A percentile compares a stretch with the other conserved stretches of the same genome.
Conservation (phyloP, 495 filamentous ascomycete species). For the Xylaria sp. region DNA sequence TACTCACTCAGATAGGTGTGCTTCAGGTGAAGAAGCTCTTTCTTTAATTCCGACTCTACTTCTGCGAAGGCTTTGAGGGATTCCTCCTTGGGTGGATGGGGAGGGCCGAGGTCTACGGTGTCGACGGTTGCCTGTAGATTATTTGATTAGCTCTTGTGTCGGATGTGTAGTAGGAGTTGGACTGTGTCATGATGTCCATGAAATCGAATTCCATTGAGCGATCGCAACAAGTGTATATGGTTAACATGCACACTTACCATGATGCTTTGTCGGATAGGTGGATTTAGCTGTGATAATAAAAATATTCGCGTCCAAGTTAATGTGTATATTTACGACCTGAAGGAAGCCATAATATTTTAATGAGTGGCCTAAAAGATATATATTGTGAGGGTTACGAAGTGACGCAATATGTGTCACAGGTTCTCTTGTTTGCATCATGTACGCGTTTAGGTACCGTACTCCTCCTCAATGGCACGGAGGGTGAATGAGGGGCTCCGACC, state of each 20-base stretch:
- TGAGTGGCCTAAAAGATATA: neutral
- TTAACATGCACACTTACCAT: constrained; percentile 32
- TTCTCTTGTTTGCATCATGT: constrained; percentile 12
- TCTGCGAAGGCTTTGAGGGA: constrained; percentile 58
- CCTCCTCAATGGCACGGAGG: neutral
- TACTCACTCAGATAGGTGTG: constrained; percentile 45
- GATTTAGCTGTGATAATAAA: constrained; percentile 10
- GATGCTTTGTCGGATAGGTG: constrained; percentile 6
- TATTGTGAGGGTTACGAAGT: neutral
- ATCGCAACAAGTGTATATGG: neutral
- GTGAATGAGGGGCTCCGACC: constrained; percentile 6
- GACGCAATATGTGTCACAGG: constrained; percentile 18
- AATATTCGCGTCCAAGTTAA: neutral
- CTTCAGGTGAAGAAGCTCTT: constrained; percentile 56
- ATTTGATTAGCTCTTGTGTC: neutral
- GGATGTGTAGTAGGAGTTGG: neutral
- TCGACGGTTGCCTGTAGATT: constrained; percentile 58
- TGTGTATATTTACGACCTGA: neutral
- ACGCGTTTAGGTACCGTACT: too few relatives aligned
- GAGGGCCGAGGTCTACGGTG: constrained; percentile 55
- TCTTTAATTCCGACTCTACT: constrained; percentile 57
- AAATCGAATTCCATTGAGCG: neutral
- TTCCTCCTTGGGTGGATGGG: constrained; percentile 59
- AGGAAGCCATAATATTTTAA: neutral
- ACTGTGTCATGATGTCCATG: neutral